These are phyloP conservation scores for Rheum nobile DNA, from an alignment of 148 eudicot species.

Conservation along the genomic window DNA sequence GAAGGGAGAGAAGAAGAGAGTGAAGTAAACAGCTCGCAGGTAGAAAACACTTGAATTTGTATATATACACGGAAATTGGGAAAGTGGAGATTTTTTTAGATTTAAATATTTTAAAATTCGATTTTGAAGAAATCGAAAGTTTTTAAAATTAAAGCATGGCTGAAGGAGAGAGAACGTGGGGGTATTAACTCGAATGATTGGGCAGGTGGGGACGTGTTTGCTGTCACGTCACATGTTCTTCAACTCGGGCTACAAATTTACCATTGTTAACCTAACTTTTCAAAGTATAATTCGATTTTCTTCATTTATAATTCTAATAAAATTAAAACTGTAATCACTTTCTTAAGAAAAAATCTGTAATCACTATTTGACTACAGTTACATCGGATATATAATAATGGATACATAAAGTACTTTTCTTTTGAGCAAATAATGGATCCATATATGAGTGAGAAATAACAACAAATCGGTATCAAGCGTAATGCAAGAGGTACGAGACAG, in stretches of 20 bases:
- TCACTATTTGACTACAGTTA: too few relatives aligned
- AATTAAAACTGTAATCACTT: too few relatives aligned
- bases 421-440: too few relatives aligned
- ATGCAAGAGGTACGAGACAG: background rate
- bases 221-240: background rate
- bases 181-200: background rate
- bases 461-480: background rate
- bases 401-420: too few relatives aligned
- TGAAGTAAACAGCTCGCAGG: conserved; percentile 6
- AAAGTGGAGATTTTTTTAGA: background rate
- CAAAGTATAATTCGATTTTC: conserved; percentile 14
- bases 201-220: background rate
- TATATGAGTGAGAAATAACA: background rate
- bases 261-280: conserved; percentile 6
- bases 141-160: background rate
- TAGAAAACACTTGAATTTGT: background rate
- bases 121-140: background rate
- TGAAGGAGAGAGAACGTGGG: conserved; percentile 4
- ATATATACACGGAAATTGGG: background rate
- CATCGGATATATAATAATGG: too few relatives aligned
- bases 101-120: background rate
- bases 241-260: background rate
- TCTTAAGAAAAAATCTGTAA: too few relatives aligned
- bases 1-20: background rate
- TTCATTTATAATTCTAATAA: background rate